These are phyloP conservation scores for Salix exigua DNA, from an alignment of 345 rosid genomes.

Conservation along the genomic window DNA sequence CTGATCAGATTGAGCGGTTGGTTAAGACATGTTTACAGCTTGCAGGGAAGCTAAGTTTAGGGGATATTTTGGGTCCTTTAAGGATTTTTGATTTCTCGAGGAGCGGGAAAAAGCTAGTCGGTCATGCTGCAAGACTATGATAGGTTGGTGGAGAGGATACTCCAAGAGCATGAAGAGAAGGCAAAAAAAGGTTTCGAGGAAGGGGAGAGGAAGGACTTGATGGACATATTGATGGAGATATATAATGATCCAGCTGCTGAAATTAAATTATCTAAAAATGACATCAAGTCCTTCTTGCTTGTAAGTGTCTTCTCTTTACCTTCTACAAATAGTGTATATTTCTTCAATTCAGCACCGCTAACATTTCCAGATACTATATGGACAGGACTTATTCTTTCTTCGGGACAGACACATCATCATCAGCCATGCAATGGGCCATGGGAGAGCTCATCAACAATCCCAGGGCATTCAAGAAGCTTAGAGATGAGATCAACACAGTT, in stretches of 20 bases:
- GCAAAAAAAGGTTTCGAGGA: not conserved
- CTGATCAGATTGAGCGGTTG: conserved; percentile 27
- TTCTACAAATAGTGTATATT: not conserved
- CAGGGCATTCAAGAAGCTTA: conserved; percentile 25
- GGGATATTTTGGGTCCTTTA: conserved; percentile 60
- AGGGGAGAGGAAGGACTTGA: conserved; percentile 22
- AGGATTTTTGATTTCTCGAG: conserved; percentile 46
- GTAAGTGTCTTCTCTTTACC: conserved; percentile 9
- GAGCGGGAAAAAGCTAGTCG: conserved; percentile 44
- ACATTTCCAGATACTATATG: not conserved
- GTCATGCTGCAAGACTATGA: conserved; percentile 44
- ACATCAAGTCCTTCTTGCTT: conserved; percentile 36
- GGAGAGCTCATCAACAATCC: conserved; percentile 45
- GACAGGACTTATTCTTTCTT: conserved; percentile 36
- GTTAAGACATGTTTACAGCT: conserved; percentile 41
- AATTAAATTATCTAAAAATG: conserved; percentile 24
- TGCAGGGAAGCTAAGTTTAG: conserved; percentile 43
- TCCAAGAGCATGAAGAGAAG: conserved; percentile 47
- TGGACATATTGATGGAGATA: conserved; percentile 40
- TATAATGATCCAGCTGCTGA: conserved; percentile 29
- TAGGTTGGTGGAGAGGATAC: conserved; percentile 39
- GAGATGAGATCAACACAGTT: conserved; percentile 36
- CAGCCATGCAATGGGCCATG: conserved; percentile 57
- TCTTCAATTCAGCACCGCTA: not conserved
- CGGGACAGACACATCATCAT: conserved; percentile 45